Base-by-base conservation (phyloP, 2,329 filamentous ascomycete genomes). In the Fusarium sacchari region DNA sequence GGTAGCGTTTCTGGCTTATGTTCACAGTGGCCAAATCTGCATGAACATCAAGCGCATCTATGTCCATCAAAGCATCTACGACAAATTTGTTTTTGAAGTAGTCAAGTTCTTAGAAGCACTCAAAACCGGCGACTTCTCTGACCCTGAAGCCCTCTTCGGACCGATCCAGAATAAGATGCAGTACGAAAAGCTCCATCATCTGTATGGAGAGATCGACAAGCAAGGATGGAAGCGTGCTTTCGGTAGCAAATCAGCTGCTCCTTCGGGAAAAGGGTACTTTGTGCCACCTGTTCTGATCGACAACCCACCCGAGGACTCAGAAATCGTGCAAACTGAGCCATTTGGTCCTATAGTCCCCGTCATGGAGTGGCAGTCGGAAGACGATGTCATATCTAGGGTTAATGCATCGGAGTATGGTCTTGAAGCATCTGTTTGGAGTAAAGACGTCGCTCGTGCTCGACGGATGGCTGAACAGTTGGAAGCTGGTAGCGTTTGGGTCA, bases 131-230 rank as follows among this genome's bases (percentile, higher is more conserved):
- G 82, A 83, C 7, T 84, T 81, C 7, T 82, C 83, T 30, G 81
- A 87, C 65, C 78, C 80, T 8, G 84, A 83, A 24, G 84, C 84
- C 6, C 63, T 82, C 10, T 66, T 88, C 24, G 88, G 89, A 0
- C 89, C 90, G 0, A 79, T 91, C 2, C 89, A 91, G 75, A 91
- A 91, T 79, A 78, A 82, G 64, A 89, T 90, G 87, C 90, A 91
- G 77, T 90, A 73, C 1, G 47, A 87, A 69, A 80, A 83, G 5
- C 84, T 90, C 63, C 52, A 67, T 18, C 34, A 22, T 0, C 53
- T 67, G 3, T 88, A 89, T 71, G 77, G 78, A 10, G 81, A 88
- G 46, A 85, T 87, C 58, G 81, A 84, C 26, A 69, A 86, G 88
- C 42, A 72, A 26, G 73, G 76, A 30, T 79, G 76, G 87, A 82